Percentiles rank a stretch among this genome's conserved stretches.
Conservation (phyloP, 2,329 filamentous ascomycete genomes). For the Trichoderma sp. region DNA sequence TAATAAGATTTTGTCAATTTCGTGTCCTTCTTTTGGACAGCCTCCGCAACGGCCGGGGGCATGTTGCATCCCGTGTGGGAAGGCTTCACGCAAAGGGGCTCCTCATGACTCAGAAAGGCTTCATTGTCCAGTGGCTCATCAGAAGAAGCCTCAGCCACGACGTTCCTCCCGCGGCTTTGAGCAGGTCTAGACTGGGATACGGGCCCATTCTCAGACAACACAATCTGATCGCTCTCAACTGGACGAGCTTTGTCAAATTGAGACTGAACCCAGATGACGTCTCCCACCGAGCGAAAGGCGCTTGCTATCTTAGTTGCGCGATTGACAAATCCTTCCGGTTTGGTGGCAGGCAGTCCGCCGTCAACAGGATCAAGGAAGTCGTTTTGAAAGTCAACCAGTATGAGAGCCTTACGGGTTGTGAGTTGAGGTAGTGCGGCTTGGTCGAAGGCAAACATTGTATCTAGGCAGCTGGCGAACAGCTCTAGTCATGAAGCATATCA, state of each 20-base stretch:
- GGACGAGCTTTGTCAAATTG: conserved; percentile 66
- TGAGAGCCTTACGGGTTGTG: conserved; percentile 66
- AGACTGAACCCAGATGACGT: conserved; percentile 83
- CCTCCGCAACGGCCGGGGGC: conserved; percentile 43
- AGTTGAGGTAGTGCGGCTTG: conserved; percentile 56
- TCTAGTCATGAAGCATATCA: background rate
- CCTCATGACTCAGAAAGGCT: conserved; percentile 48
- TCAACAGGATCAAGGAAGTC: conserved; percentile 71
- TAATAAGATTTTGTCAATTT: conserved; percentile 73
- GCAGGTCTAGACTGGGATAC: conserved; percentile 18
- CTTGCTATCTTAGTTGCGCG: conserved; percentile 66
- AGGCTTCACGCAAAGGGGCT: conserved; percentile 46
- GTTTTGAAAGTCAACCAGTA: conserved; percentile 86
- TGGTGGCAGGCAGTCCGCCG: conserved; percentile 66
- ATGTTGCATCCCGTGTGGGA: conserved; percentile 50
- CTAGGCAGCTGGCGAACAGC: background rate
- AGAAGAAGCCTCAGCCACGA: background rate
- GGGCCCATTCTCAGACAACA: conserved; percentile 42
- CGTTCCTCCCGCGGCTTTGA: conserved; percentile 21
- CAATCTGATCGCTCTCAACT: conserved; percentile 54
- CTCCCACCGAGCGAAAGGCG: conserved; percentile 69
- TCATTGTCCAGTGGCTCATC: conserved; percentile 37
- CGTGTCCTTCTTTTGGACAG: conserved; percentile 51
- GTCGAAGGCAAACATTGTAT: conserved; percentile 58
- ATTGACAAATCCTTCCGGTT: conserved; percentile 66